These are phyloP conservation scores for Pinus tabuliformis DNA, from an alignment of 75 land plant genomes.

Conservation along the genomic window DNA sequence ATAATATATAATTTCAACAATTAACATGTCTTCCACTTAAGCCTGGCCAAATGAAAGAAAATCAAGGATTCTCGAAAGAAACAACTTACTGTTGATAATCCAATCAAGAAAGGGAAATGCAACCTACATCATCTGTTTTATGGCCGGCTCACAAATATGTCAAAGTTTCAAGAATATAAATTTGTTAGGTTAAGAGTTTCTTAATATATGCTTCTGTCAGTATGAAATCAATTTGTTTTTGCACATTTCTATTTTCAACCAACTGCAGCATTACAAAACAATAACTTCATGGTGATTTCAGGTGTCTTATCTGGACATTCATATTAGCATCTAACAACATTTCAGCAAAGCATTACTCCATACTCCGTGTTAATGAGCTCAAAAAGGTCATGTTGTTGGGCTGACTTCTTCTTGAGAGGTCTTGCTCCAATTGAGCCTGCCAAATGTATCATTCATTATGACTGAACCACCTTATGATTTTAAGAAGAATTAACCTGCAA, in stretches of 20 bases:
- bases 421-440: slow-evolving; percentile 38
- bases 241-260: background rate
- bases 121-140: background rate
- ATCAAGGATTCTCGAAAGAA: background rate
- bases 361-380: slow-evolving; percentile 40
- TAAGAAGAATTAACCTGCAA: background rate
- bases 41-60: background rate
- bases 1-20: background rate
- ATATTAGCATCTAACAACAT: background rate
- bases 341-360: background rate
- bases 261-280: background rate
- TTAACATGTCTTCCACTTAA: background rate
- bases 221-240: no score
- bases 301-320: background rate
- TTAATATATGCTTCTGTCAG: background rate
- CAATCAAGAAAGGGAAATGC: background rate
- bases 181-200: background rate
- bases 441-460: background rate
- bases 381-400: slow-evolving; percentile 25
- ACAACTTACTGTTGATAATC: background rate
- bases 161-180: background rate
- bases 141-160: background rate
- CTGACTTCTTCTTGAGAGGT: slow-evolving; percentile 21
- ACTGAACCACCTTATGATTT: background rate
- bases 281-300: background rate